phyloP scores from a whole-genome alignment of 2,329 filamentous ascomycete species.

The Stenocarpella maydis region DNA sequence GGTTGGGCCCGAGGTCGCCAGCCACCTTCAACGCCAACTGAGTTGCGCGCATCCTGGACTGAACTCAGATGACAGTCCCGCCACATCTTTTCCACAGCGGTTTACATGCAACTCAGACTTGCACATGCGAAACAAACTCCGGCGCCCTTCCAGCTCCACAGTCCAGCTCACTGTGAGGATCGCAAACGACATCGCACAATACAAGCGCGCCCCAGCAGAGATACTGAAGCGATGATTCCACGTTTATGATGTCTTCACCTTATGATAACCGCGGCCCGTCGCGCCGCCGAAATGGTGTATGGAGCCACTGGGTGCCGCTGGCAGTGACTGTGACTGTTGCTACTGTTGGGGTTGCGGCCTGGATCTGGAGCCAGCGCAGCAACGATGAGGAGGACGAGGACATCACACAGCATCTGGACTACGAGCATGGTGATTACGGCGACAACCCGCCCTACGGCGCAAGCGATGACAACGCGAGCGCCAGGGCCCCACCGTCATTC shows the following conservation, averaged over 20 bases:
- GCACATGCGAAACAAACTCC: conserved; percentile 1
- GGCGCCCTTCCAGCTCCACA: background rate
- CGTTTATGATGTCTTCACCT: conserved; percentile 61
- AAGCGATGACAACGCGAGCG: conserved; percentile 46
- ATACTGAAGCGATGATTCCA: conserved; percentile 49
- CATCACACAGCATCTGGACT: conserved; percentile 60
- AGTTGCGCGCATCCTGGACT: conserved; percentile 15
- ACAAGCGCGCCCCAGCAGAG: conserved; percentile 7
- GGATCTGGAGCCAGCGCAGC: conserved; percentile 91
- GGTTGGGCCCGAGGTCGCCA: conserved; percentile 15
- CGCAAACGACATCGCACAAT: background rate
- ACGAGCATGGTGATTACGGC: conserved; percentile 57
- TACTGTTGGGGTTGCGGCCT: conserved; percentile 84
- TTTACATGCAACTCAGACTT: background rate
- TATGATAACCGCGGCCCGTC: conserved; percentile 69
- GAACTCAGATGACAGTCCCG: conserved; percentile 11
- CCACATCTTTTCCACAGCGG: conserved; percentile 15
- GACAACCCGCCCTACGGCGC: conserved; percentile 60
- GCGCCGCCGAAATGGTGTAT: conserved; percentile 68
- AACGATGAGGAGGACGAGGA: conserved; percentile 70
- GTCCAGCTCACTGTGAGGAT: background rate
- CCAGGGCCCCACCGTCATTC: conserved; percentile 50
- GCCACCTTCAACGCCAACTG: conserved; percentile 18
- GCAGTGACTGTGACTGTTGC: conserved; percentile 87
- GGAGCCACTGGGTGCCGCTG: conserved; percentile 90